Evolutionary conservation across 2,329 filamentous ascomycete genomes (phyloP).

Genomic region (Orbilia quercus): DNA sequence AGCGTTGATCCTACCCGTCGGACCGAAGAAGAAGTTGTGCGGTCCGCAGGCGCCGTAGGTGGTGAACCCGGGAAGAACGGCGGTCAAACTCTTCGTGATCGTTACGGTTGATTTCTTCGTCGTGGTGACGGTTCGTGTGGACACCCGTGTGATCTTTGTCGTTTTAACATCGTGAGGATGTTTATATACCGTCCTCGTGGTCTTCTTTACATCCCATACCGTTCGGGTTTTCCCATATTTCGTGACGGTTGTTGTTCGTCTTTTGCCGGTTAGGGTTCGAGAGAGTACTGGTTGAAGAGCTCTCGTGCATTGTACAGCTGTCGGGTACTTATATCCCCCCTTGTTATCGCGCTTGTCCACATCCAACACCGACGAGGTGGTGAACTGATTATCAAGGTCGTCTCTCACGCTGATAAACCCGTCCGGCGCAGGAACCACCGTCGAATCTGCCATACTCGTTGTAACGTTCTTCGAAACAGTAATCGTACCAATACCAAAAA

Average conservation of each 20-base stretch:
- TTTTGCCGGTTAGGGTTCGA: conserved; percentile 21
- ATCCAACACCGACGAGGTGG: background rate
- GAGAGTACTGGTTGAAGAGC: conserved; percentile 33
- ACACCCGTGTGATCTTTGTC: conserved; percentile 15
- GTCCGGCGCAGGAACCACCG: conserved; percentile 8
- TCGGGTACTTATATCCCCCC: conserved; percentile 20
- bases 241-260: conserved; percentile 23
- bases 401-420: conserved; percentile 34
- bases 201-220: conserved; percentile 8
- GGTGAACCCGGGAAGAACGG: conserved; percentile 13
- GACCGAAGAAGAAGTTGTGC: conserved; percentile 29
- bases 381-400: conserved; percentile 43
- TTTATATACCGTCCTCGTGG: conserved; percentile 29
- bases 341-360: conserved; percentile 4
- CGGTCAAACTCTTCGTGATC: conserved; percentile 20
- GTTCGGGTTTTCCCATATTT: conserved; percentile 31
- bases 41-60: conserved; percentile 26
- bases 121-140: conserved; percentile 14
- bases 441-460: conserved; percentile 20
- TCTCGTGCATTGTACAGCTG: conserved; percentile 42
- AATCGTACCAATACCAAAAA: conserved; percentile 6
- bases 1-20: conserved; percentile 23
- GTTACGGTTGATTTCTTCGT: conserved; percentile 24
- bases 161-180: conserved; percentile 22
- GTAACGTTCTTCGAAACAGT: conserved; percentile 13